These are phyloP conservation scores for Chamaenerion angustifolium DNA, from an alignment of 345 rosid genomes.

Conservation along the genomic window DNA sequence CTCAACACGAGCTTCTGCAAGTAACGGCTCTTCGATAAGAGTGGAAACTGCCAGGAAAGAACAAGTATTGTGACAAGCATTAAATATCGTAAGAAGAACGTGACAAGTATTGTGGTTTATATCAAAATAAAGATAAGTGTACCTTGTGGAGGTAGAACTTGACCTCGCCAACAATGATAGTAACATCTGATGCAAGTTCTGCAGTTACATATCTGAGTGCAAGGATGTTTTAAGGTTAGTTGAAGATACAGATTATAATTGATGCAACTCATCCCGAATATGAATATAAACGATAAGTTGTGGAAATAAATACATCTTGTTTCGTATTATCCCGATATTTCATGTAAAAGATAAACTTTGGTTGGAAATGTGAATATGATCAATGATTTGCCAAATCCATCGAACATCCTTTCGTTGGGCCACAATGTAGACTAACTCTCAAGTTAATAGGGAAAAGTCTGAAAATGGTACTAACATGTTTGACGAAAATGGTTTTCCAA, in stretches of 20 bases:
- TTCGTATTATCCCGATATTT: too few relatives aligned
- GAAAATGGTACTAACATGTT: too few relatives aligned
- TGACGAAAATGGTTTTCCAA: too few relatives aligned
- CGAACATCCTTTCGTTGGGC: too few relatives aligned
- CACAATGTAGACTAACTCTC: too few relatives aligned
- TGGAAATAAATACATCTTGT: too few relatives aligned
- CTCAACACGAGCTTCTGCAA: conserved; percentile 48
- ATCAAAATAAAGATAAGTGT: conserved; percentile 5
- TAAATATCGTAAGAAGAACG: not conserved
- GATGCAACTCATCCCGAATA: not conserved
- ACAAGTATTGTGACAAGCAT: conserved; percentile 1
- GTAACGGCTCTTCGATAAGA: conserved; percentile 65
- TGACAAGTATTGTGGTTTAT: not conserved
- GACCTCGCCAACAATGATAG: conserved; percentile 51
- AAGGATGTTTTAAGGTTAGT: conserved; percentile 11
- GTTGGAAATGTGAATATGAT: too few relatives aligned
- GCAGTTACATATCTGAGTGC: conserved; percentile 50
- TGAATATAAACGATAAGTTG: not conserved
- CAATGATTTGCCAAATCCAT: too few relatives aligned
- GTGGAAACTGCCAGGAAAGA: conserved; percentile 61
- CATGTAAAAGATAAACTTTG: too few relatives aligned
- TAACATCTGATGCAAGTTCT: conserved; percentile 66
- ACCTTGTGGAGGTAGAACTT: conserved; percentile 91
- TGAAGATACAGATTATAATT: conserved; percentile 2
- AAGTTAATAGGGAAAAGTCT: too few relatives aligned